Conservation (phyloP, 495 filamentous ascomycete species). For the Penicillium parvum region DNA sequence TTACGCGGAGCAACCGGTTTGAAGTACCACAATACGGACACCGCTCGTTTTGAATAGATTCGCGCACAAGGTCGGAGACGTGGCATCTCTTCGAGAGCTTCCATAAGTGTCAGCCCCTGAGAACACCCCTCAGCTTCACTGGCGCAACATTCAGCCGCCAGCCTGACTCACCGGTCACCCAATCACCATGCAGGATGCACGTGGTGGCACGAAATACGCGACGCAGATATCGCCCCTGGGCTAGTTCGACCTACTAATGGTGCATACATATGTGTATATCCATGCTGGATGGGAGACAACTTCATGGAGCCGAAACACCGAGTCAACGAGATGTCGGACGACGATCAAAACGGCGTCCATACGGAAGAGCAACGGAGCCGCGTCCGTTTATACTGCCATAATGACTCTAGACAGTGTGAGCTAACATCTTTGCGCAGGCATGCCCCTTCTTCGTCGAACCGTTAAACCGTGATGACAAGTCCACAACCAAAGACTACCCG, state of each 20-base stretch:
- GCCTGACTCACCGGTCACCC: background rate
- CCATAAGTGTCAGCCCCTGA: background rate
- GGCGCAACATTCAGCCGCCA: too few relatives aligned
- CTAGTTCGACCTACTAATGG: background rate
- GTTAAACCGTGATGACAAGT: too few relatives aligned
- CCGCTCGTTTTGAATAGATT: background rate
- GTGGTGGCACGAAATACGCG: too few relatives aligned
- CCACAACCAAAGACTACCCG: too few relatives aligned
- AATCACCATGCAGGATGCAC: background rate
- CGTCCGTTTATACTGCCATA: background rate
- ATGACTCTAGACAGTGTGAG: background rate
- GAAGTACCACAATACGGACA: background rate
- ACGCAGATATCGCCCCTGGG: too few relatives aligned
- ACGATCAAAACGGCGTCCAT: background rate
- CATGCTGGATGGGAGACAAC: background rate
- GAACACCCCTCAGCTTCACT: background rate
- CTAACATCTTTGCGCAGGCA: too few relatives aligned
- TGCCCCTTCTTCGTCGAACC: too few relatives aligned
- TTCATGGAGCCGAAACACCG: background rate
- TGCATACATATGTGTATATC: background rate
- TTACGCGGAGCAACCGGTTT: background rate
- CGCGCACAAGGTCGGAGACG: background rate
- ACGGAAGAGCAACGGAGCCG: background rate
- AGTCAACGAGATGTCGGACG: background rate
- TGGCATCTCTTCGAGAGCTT: background rate